These are phyloP conservation scores for Inonotus obliquus DNA, from an alignment of 1,284 basidiomycete species.

Conservation along the genomic window DNA sequence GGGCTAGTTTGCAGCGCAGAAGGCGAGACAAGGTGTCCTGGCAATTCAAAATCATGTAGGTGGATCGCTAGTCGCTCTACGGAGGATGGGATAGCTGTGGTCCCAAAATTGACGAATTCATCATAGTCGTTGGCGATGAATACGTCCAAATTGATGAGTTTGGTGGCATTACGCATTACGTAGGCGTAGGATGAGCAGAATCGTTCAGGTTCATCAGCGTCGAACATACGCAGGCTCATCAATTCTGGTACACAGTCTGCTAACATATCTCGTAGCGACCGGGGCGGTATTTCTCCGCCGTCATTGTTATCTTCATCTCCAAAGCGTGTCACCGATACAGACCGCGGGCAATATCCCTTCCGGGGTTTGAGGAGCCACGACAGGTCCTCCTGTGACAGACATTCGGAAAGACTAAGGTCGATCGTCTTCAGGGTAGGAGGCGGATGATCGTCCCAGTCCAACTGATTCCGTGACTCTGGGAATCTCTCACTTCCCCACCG, in stretches of 20 bases:
- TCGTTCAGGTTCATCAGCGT: background rate
- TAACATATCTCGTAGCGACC: background rate
- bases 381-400: background rate
- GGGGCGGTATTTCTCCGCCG: background rate
- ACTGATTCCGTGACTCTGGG: background rate
- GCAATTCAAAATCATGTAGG: background rate
- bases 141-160: background rate
- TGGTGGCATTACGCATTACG: background rate
- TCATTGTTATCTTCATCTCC: too few species aligned
- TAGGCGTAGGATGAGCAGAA: background rate
- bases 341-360: background rate
- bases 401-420: background rate
- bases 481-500: background rate
- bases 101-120: background rate
- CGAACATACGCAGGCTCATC: background rate
- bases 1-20: background rate
- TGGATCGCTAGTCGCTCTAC: background rate
- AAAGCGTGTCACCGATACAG: too few species aligned
- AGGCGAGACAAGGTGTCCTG: background rate
- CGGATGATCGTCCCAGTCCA: background rate
- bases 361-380: background rate
- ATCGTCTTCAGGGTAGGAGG: background rate
- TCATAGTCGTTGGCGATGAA: background rate
- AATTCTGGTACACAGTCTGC: background rate
- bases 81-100: background rate